Percentiles rank a stretch among this genome's conserved stretches.
Evolutionary conservation across 345 rosid species (phyloP).

Genomic region (Cardamine occulta): DNA sequence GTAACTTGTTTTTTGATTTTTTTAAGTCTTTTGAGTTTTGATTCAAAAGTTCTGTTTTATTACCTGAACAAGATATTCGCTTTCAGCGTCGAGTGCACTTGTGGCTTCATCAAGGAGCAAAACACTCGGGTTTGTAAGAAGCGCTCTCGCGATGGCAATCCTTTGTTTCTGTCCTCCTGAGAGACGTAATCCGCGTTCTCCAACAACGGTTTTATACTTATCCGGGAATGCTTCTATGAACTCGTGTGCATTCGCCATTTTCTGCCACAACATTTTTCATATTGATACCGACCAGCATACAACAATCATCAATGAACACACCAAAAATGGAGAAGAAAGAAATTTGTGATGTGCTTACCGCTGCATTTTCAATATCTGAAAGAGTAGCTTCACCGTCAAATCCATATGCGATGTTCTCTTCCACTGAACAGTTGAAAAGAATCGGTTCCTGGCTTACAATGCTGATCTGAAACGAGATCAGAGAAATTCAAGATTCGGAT

Average conservation of each 20-base stretch:
- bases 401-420: slow-evolving; percentile 68
- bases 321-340: neutral
- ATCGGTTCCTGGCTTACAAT: slow-evolving; percentile 98
- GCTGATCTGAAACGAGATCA: slow-evolving; percentile 56
- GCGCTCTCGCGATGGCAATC: slow-evolving; percentile 89
- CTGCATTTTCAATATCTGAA: slow-evolving; percentile 64
- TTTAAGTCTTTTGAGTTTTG: neutral
- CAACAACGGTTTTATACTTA: slow-evolving; percentile 73
- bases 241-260: slow-evolving; percentile 95
- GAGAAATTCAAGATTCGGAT: neutral
- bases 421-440: slow-evolving; percentile 60
- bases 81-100: slow-evolving; percentile 95
- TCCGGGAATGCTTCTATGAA: slow-evolving; percentile 83
- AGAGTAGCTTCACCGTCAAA: slow-evolving; percentile 60
- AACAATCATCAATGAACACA: neutral
- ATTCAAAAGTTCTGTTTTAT: slow-evolving; percentile 1
- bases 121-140: slow-evolving; percentile 84
- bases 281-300: neutral
- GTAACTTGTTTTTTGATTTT: neutral
- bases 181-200: slow-evolving; percentile 91
- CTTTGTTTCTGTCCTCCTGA: slow-evolving; percentile 98
- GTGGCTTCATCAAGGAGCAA: slow-evolving; percentile 93
- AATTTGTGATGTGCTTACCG: slow-evolving; percentile 53
- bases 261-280: slow-evolving; percentile 49
- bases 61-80: slow-evolving; percentile 95